Evolutionary conservation across 2,329 filamentous ascomycete genomes (phyloP), one percentile per base, ranked within the genome.

Genomic region (Onygena corvina): DNA sequence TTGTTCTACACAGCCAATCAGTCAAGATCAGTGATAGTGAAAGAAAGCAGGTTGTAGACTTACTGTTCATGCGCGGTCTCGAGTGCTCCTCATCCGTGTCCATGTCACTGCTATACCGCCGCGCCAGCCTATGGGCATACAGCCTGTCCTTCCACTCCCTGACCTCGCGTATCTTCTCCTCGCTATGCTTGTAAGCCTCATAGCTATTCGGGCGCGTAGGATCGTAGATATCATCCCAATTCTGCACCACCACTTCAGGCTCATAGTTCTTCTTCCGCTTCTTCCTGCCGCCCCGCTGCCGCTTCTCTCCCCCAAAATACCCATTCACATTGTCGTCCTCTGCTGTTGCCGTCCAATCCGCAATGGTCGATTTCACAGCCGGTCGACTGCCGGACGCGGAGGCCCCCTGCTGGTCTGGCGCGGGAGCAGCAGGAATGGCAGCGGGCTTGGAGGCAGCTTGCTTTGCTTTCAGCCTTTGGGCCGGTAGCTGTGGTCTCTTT

Each of bases 151-250:
- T 93, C 89, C 89, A 95, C 58, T 93, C 87, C 50, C 79, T 76
- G 2, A 88, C 77, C 62, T 93, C 87, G 14, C 76, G 71, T 52
- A 89, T 78, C 61, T 86, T 83, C 67, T 94, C 88, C 51, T 93
- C 86, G 60, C 86, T 92, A 52, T 81, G 75, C 52, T 85, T 76
- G 62, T 92, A 95, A 60, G 90, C 84, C 49, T 89, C 84, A 46
- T 90, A 84, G 56, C 81, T 88, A 34, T 86, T 93, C 6, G 89
- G 88, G 33, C 84, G 73, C 8, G 83, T 73, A 0, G 87, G 86
- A 60, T 94, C 89, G 63, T 94, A 95, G 20, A 92, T 77, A 62
- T 93, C 87, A 63, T 94, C 84, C 88, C 88, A 95, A 61, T 94
- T 82, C n/a, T 75, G 68, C 3, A 68, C 66, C 25, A 75, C 65